These are phyloP conservation scores for Peterozyma xylosa DNA, from an alignment of 805 yeast species.

Conservation along the genomic window DNA sequence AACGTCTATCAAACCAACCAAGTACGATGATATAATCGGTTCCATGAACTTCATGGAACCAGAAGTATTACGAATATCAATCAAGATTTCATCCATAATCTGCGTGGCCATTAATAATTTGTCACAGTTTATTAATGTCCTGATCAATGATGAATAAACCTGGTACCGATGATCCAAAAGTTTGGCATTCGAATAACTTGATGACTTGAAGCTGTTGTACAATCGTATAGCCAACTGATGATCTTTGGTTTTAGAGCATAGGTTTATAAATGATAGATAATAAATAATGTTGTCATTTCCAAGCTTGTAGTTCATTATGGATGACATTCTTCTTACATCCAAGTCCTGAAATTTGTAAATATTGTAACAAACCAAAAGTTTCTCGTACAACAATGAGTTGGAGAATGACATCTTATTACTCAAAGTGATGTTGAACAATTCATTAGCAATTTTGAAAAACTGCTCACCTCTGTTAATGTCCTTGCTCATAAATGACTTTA, in stretches of 20 bases:
- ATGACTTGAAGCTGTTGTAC: conserved; percentile 22
- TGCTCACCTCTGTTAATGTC: conserved; percentile 33
- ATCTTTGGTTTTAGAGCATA: not conserved
- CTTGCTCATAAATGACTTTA: conserved; percentile 26
- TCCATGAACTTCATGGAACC: conserved; percentile 7
- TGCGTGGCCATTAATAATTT: conserved; percentile 44
- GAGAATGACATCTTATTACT: no score
- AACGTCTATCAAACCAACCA: conserved; percentile 18
- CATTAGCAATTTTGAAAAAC: conserved; percentile 43
- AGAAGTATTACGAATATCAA: conserved; percentile 17
- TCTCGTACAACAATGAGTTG: conserved; percentile 18
- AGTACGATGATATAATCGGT: conserved; percentile 18
- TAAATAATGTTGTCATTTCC: not conserved
- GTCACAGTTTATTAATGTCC: conserved; percentile 42
- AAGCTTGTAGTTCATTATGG: conserved; percentile 19
- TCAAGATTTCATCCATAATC: conserved; percentile 37
- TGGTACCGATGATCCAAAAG: conserved; percentile 28
- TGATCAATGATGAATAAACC: conserved; percentile 43
- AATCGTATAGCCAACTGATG: conserved; percentile 10
- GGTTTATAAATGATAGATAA: not conserved
- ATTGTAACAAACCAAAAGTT: conserved; percentile 19
- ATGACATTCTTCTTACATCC: conserved; percentile 18
- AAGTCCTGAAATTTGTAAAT: conserved; percentile 12
- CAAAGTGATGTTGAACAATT: conserved; percentile 24
- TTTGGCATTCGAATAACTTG: conserved; percentile 7